Conservation (phyloP, 1,139 yeast species). For the Saccharomyces hybrid region DNA sequence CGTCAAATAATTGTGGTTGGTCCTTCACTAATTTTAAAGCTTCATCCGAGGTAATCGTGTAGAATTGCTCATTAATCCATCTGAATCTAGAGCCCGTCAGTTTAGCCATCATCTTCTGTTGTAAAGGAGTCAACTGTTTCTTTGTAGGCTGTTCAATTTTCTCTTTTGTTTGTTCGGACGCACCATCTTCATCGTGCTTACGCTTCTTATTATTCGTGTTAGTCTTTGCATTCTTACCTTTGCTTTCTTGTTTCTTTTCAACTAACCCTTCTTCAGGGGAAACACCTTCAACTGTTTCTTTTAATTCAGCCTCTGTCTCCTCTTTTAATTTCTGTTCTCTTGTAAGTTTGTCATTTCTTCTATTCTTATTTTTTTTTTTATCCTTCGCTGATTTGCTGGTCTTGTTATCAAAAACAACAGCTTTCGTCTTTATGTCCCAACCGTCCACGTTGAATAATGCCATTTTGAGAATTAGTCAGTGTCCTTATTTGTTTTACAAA, state of each 20-base stretch:
- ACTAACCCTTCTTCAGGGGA: slow-evolving; percentile 11
- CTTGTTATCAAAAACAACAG: slow-evolving; percentile 43
- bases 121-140: slow-evolving; percentile 72
- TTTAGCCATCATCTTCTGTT: slow-evolving; percentile 92
- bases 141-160: neutral
- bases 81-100: slow-evolving; percentile 90
- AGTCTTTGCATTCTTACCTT: slow-evolving; percentile 3
- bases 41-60: slow-evolving; percentile 70
- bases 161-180: neutral
- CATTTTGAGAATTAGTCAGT: slow-evolving; percentile 35
- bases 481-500: neutral
- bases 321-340: slow-evolving; percentile 5
- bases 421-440: slow-evolving; percentile 59
- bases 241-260: slow-evolving; percentile 4
- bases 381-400: slow-evolving; percentile 33
- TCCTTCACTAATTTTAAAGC: slow-evolving; percentile 67
- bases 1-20: slow-evolving; percentile 86
- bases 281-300: slow-evolving; percentile 3
- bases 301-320: slow-evolving; percentile 7
- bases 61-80: slow-evolving; percentile 94
- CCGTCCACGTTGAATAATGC: slow-evolving; percentile 74
- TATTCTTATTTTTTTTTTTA: slow-evolving; percentile 28
- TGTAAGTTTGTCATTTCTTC: slow-evolving; percentile 10
- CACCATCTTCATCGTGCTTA: neutral
- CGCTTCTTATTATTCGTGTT: slow-evolving; percentile 3